These are phyloP conservation scores for Leishmania amazonensis DNA, from an alignment of 208 protist species.

Conservation along the genomic window DNA sequence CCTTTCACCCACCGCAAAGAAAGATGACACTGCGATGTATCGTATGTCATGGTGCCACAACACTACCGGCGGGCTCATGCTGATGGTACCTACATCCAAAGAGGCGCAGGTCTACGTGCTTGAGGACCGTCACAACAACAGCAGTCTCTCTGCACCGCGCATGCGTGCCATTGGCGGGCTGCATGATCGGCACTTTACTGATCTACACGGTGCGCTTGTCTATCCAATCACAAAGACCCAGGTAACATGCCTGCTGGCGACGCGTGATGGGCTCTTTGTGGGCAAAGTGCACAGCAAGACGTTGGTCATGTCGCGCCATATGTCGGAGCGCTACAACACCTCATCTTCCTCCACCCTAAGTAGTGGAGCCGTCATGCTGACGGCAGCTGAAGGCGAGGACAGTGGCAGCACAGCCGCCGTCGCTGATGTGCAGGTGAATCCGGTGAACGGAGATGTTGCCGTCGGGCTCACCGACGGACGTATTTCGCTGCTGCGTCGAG, in stretches of 20 bases:
- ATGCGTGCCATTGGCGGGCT: slow-evolving; percentile 43
- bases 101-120: slow-evolving; percentile 50
- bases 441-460: slow-evolving; percentile 57
- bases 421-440: slow-evolving; percentile 55
- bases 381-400: background rate
- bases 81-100: slow-evolving; percentile 50
- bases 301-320: slow-evolving; percentile 49
- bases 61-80: slow-evolving; percentile 30
- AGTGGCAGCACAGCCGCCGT: background rate
- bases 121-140: background rate
- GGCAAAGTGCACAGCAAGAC: slow-evolving; percentile 53
- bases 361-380: background rate
- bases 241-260: slow-evolving; percentile 45
- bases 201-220: slow-evolving; percentile 43
- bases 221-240: slow-evolving; percentile 41
- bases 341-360: background rate
- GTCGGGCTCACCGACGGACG: slow-evolving; percentile 62
- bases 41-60: slow-evolving; percentile 62
- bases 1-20: slow-evolving; percentile 44
- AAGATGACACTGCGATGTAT: slow-evolving; percentile 50
- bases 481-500: slow-evolving; percentile 51
- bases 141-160: background rate
- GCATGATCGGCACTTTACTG: slow-evolving; percentile 34
- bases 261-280: slow-evolving; percentile 41
- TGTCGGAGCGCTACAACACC: slow-evolving; percentile 42